Conservation (phyloP, 768 basidiomycete species). For the Tulasnella sp. region DNA sequence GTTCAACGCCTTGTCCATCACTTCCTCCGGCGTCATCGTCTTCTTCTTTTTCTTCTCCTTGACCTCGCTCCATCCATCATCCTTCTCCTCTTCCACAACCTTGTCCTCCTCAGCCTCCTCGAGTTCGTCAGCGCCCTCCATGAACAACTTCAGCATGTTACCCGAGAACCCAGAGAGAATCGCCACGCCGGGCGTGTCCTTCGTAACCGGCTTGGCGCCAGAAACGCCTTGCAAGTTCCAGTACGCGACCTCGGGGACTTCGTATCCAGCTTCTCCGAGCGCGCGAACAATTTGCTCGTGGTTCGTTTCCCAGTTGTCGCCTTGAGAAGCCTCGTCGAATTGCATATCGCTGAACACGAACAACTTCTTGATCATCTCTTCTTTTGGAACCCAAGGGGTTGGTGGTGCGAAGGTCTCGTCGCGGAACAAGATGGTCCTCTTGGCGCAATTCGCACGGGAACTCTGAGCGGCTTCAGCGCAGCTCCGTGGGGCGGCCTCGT, state of each 20-base stretch:
- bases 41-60: conserved; percentile 29
- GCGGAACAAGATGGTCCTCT: no score
- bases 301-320: conserved; percentile 63
- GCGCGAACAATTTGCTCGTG: conserved; percentile 48
- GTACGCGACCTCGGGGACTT: conserved; percentile 64
- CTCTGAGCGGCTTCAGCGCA: no score
- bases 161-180: conserved; percentile 64
- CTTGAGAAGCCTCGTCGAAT: conserved; percentile 50
- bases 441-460: no score
- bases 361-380: conserved; percentile 70
- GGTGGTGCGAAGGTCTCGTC: no score
- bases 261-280: conserved; percentile 56
- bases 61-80: conserved; percentile 31
- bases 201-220: conserved; percentile 42
- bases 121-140: conserved; percentile 44
- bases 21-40: conserved; percentile 33
- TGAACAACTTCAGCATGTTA: conserved; percentile 62
- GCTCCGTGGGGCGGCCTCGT: no score
- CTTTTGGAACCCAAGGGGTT: conserved; percentile 38
- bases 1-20: conserved; percentile 26
- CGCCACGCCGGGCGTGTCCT: conserved; percentile 54
- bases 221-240: conserved; percentile 47
- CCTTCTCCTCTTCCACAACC: conserved; percentile 35
- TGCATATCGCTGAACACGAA: conserved; percentile 79
- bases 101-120: conserved; percentile 34